Base-by-base conservation (phyloP, 495 filamentous ascomycete species). In the Talaromyces wortmannii region DNA sequence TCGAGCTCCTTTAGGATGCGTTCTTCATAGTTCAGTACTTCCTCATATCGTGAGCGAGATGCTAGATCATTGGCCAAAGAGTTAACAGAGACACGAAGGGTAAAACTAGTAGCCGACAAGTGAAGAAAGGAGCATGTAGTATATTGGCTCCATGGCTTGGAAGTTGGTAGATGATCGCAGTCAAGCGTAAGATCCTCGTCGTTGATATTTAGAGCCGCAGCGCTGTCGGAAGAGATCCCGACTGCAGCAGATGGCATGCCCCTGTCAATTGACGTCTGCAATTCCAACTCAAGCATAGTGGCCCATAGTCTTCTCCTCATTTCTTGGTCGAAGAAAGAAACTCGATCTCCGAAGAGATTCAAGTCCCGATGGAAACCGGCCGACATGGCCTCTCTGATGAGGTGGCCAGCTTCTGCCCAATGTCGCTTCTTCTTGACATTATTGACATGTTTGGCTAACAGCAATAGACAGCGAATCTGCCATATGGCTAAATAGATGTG, bases 351-450 rank as follows among this genome's bases (percentile, higher is more conserved):
- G 3, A 65, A 57, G 12, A 79, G 63, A 49, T 68, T 70, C 0
- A 80, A 79, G 55, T 85, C 82, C 17, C 78, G 79, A 59, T 85
- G 79, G 6, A 83, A 62, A 4, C 78, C 78, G 44, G 77, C 75
- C 17, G 76, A 68, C 67, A 82, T 78, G 12, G 78, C 78, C 31
- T 60, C 68, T 46, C 73, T 62, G 0, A 80, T 53, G 0, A 84
- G 67, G 0, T 71, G 70, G 0, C 81, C 80, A 29, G 68, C 67
- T 5, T 71, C 73, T 18, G 73, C 75, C 80, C 81, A 83, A 1
- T 72, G 65, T 6, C 77, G 61, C 51, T 83, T 78, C n/a, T 68
- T 72, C 17, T 78, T 77, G 10, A 82, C 61, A 4, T 63, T 67
- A 58, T 76, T 76, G 6, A 77, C 67, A 56, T 77, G 70, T 31